Base-by-base conservation (phyloP, 805 yeast species). In the Myxozyma monticola region DNA sequence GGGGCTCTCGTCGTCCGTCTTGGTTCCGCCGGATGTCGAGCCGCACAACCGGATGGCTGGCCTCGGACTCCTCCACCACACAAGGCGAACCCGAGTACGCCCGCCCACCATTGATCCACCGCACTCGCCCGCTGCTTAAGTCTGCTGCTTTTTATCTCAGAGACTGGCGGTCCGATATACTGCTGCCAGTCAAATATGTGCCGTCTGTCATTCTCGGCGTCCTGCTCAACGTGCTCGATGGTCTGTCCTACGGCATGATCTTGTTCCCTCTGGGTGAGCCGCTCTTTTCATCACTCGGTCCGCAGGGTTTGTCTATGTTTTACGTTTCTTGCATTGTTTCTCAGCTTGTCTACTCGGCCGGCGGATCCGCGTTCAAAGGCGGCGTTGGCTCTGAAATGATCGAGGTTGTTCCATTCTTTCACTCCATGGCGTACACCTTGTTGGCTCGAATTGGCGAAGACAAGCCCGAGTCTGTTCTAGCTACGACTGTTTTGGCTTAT, bases 361-460 rank as follows among this genome's bases (percentile, higher is more conserved):
- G 99, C 14, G 95, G 95, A 1, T 87, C 96, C 14, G 85, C 87
- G 7, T 91, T 93, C 71, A 81, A 80, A 54, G 77, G 89, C 1
- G 96, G 95, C n/a, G 81, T 91, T 37, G 99, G 99, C 1, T 86
- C 96, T 2, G 98, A 93, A 70, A 93, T 93, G 99, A 93, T 93
- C 59, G 99, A 93, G 67, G 88, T 93, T n/a, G 95, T 96, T 1
- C 99, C 99, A 1, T 93, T 93, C 67, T 91, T 91, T 73, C 99
- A 93, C 64, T 77, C 95, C 2, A 90, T 93, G 96, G 97, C 97
- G 0, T 72, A 78, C 24, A 72, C 83, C 12, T 83, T 93, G 42
- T 72, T 83, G 66, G 65, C 68, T 2, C 72, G 75, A 20, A 73
- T 87, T 61, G 83, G 83, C 7, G 76, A 69, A 9, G 72, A 71